Conservation (phyloP, 2,329 filamentous ascomycete species). For the Dendryphion nanum region DNA sequence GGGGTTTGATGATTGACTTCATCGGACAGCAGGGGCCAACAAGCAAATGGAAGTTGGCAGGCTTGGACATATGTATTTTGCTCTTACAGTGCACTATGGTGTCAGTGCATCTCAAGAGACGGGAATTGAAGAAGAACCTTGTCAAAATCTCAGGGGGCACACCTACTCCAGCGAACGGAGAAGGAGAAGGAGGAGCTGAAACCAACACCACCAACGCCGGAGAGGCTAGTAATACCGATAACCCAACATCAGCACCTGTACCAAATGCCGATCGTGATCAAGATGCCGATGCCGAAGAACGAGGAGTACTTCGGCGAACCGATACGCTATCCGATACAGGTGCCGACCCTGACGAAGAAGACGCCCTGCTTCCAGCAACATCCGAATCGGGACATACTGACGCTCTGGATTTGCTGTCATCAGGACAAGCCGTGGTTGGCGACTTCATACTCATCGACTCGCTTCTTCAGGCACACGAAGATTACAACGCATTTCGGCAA, state of each 20-base stretch:
- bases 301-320: constrained; percentile 49
- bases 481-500: constrained; percentile 35
- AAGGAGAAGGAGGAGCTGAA: constrained; percentile 4
- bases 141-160: constrained; percentile 22
- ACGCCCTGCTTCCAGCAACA: constrained; percentile 27
- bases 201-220: constrained; percentile 8
- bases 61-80: constrained; percentile 55
- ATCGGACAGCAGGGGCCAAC: constrained; percentile 60
- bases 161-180: constrained; percentile 7
- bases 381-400: constrained; percentile 24
- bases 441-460: constrained; percentile 44
- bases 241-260: background rate
- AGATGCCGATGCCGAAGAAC: constrained; percentile 60
- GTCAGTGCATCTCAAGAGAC: constrained; percentile 52
- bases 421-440: constrained; percentile 47
- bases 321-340: constrained; percentile 38
- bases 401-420: constrained; percentile 46
- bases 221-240: constrained; percentile 7
- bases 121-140: constrained; percentile 45
- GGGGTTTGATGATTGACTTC: constrained; percentile 63
- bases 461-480: constrained; percentile 41
- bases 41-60: constrained; percentile 52
- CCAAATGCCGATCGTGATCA: constrained; percentile 38
- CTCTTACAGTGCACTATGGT: constrained; percentile 58
- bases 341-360: constrained; percentile 40